Base-by-base conservation (phyloP, 2,329 filamentous ascomycete species). In the Macrophomina phaseolina region DNA sequence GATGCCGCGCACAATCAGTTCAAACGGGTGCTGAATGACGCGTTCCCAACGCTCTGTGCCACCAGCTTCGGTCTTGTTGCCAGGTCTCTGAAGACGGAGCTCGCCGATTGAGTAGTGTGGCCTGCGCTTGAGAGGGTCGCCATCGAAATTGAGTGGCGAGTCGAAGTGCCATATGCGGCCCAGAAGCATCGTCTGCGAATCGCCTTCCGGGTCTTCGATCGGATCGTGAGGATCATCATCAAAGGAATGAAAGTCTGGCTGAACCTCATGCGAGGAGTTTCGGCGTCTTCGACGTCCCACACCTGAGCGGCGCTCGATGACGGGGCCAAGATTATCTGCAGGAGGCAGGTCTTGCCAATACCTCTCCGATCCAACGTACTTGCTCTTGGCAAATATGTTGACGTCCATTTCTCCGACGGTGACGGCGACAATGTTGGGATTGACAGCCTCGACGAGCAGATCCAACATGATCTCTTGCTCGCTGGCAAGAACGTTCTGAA, bases 391-490 rank as follows among this genome's bases (percentile, higher is more conserved):
- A 78, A 98, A 98, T 38, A 99, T 87, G 73, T 96, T 93, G 67
- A 98, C 85, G 76, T 98, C 93, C 75, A 96, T 90, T 55, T 94
- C 89, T 69, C 91, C 89, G 45, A 99, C 88, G 2, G 91, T 91
- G 49, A 99, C 91, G 1, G 93, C 89, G 46, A 98, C 91, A 48
- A 97, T 89, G 72, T 98, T 99, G 0, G 94, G 94, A 76, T 99
- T 99, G 72, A 94, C 85, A 0, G 94, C 95, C 71, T 88, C 88
- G 68, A 99, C 92, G 23, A 92, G 88, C 58, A 99, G 81, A 77
- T 99, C 94, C 73, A 98, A 87, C 88, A 99, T 97, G 49, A 99
- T 86, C 76, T 98, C 94, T 77, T 97, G 92, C 77, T 97, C 92
- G 72, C 92, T 97, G 2, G 94, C 94, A 58, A 98, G 86, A 30